phyloP scores from a whole-genome alignment of 2,329 filamentous ascomycete genomes.

The Apiospora pterosperma region DNA sequence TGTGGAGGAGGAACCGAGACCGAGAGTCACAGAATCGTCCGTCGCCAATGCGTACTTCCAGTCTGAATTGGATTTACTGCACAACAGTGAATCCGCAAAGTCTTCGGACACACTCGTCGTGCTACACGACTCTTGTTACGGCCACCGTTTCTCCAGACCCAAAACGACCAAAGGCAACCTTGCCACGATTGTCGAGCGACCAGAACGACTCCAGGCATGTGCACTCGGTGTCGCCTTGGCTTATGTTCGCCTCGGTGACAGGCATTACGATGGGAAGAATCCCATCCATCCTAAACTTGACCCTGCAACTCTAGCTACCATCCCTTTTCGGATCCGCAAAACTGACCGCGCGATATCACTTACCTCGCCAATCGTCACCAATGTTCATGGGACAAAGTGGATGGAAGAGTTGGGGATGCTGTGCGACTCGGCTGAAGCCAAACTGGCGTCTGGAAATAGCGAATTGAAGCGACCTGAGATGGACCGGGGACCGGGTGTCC shows the following conservation, averaged over 20 bases:
- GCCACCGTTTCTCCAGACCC: slow-evolving; percentile 84
- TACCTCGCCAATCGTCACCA: slow-evolving; percentile 73
- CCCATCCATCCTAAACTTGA: slow-evolving; percentile 63
- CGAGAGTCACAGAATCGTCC: slow-evolving; percentile 44
- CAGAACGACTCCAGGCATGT: slow-evolving; percentile 83
- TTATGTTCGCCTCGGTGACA: slow-evolving; percentile 84
- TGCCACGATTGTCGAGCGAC: slow-evolving; percentile 84
- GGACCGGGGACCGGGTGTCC: slow-evolving; percentile 43
- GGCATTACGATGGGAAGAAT: slow-evolving; percentile 68
- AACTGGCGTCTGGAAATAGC: slow-evolving; percentile 69
- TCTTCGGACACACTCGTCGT: slow-evolving; percentile 71
- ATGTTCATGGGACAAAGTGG: slow-evolving; percentile 88
- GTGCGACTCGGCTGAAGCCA: slow-evolving; percentile 77
- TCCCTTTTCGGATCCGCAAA: slow-evolving; percentile 83
- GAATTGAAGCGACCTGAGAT: slow-evolving; percentile 72
- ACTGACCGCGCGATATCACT: slow-evolving; percentile 70
- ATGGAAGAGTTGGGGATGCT: slow-evolving; percentile 87
- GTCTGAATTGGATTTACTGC: slow-evolving; percentile 64
- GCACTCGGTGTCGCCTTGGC: slow-evolving; percentile 80
- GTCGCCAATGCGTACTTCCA: slow-evolving; percentile 68
- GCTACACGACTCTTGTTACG: slow-evolving; percentile 91
- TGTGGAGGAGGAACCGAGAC: slow-evolving; percentile 33
- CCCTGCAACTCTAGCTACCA: slow-evolving; percentile 49
- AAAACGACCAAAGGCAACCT: slow-evolving; percentile 70
- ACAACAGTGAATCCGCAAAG: slow-evolving; percentile 38